These are phyloP conservation scores for Astrothelium macrocarpum DNA, from an alignment of 495 filamentous ascomycete species.

Conservation along the genomic window DNA sequence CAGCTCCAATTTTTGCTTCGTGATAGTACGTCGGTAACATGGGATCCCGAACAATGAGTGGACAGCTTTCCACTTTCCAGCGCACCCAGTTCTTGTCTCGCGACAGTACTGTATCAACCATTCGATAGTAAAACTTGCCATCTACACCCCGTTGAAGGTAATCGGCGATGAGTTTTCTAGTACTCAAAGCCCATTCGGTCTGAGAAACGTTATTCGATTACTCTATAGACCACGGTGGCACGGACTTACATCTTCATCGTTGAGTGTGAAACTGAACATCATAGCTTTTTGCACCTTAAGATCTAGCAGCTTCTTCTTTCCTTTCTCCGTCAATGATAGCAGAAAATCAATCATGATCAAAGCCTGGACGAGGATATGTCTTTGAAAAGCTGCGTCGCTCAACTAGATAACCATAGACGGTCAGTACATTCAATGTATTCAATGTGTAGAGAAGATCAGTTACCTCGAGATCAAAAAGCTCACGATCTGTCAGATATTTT, in stretches of 20 bases:
- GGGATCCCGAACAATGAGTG: slow-evolving; percentile 65
- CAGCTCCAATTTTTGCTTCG: slow-evolving; percentile 53
- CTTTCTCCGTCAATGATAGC: slow-evolving; percentile 70
- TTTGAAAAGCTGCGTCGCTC: slow-evolving; percentile 83
- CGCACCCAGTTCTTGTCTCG: slow-evolving; percentile 96
- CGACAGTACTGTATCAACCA: slow-evolving; percentile 89
- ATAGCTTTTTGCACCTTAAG: slow-evolving; percentile 62
- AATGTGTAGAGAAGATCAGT: slow-evolving; percentile 14
- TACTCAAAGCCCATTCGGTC: slow-evolving; percentile 68
- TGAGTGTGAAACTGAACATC: slow-evolving; percentile 64
- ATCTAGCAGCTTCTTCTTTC: slow-evolving; percentile 64
- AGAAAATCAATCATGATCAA: slow-evolving; percentile 91
- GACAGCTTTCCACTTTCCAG: slow-evolving; percentile 93
- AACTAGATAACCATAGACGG: slow-evolving; percentile 47
- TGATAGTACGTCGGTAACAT: slow-evolving; percentile 55
- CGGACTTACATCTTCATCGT: slow-evolving; percentile 65
- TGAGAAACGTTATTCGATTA: slow-evolving; percentile 12
- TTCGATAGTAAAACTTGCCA: slow-evolving; percentile 86
- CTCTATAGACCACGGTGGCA: neutral
- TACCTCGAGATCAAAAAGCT: slow-evolving; percentile 92
- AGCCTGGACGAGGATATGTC: slow-evolving; percentile 88
- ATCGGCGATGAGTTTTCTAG: slow-evolving; percentile 59
- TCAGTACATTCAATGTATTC: neutral
- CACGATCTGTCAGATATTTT: slow-evolving; percentile 89
- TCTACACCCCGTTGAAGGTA: slow-evolving; percentile 65